phyloP scores from a whole-genome alignment of 331 rosid genomes.

The Acacia pycnantha region DNA sequence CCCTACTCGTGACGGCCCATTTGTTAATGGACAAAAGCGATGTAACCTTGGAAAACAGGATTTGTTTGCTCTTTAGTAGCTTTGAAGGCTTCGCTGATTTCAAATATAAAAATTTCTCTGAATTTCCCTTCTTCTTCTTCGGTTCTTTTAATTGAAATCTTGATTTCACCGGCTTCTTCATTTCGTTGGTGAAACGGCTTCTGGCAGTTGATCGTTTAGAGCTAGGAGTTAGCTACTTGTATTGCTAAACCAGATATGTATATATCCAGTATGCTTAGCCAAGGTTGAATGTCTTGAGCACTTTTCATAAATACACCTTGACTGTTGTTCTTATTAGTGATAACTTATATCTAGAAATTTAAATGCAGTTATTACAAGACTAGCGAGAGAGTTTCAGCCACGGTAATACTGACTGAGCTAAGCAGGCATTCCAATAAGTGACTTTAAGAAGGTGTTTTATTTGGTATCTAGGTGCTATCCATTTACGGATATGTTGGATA shows the following conservation, averaged over 20 bases:
- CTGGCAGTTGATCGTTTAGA: neutral
- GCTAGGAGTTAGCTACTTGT: neutral
- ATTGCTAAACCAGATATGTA: neutral
- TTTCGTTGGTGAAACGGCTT: neutral
- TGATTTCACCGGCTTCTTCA: neutral
- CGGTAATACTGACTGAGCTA: neutral
- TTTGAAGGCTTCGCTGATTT: neutral
- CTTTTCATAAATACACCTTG: neutral
- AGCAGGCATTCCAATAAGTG: neutral
- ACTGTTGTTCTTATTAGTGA: neutral
- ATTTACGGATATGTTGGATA: neutral
- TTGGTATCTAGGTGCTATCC: neutral
- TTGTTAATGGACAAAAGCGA: neutral
- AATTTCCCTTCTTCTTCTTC: neutral
- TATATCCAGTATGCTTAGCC: neutral
- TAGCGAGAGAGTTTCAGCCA: conserved; percentile 4
- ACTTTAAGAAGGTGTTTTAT: neutral
- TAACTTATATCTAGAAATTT: neutral
- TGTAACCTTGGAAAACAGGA: neutral
- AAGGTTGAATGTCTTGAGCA: conserved; percentile 8
- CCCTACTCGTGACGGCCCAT: neutral
- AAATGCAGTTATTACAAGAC: neutral
- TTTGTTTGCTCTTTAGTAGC: neutral
- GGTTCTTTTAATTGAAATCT: neutral
- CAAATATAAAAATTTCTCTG: neutral